phyloP scores from a whole-genome alignment of 352 stramenopile genomes.

The Phytopythium helicoides region DNA sequence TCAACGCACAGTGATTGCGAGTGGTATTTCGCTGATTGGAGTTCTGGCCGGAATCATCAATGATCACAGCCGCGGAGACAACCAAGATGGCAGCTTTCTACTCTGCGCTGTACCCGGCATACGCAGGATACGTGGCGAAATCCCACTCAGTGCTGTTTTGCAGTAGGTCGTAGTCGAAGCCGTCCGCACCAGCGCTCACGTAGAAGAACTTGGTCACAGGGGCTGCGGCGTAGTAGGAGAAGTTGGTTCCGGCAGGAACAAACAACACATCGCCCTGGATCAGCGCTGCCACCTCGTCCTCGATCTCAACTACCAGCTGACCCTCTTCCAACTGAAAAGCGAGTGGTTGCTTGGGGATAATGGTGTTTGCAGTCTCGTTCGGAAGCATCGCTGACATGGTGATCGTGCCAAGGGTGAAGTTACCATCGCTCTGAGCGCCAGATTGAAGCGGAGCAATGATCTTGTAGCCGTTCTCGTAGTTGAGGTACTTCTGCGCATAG shows the following conservation, averaged over 20 bases:
- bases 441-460: conserved; percentile 46
- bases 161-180: conserved; percentile 44
- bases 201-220: conserved; percentile 59
- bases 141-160: conserved; percentile 41
- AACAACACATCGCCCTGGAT: conserved; percentile 55
- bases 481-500: conserved; percentile 56
- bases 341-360: conserved; percentile 44
- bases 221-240: conserved; percentile 47
- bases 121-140: conserved; percentile 41
- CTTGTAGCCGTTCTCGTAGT: conserved; percentile 53
- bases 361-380: conserved; percentile 36
- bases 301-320: conserved; percentile 39
- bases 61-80: too few relatives aligned
- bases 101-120: conserved; percentile 25
- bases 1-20: too few relatives aligned
- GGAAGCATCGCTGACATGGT: conserved; percentile 42
- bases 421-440: conserved; percentile 38
- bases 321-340: conserved; percentile 52
- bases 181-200: conserved; percentile 42
- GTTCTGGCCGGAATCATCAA: too few relatives aligned
- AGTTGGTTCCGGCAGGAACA: conserved; percentile 36
- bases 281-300: conserved; percentile 29
- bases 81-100: too few relatives aligned
- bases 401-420: conserved; percentile 59
- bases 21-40: too few relatives aligned